These are phyloP conservation scores for Entoloma clypeatum DNA, from an alignment of 1,284 basidiomycete species.

Conservation along the genomic window DNA sequence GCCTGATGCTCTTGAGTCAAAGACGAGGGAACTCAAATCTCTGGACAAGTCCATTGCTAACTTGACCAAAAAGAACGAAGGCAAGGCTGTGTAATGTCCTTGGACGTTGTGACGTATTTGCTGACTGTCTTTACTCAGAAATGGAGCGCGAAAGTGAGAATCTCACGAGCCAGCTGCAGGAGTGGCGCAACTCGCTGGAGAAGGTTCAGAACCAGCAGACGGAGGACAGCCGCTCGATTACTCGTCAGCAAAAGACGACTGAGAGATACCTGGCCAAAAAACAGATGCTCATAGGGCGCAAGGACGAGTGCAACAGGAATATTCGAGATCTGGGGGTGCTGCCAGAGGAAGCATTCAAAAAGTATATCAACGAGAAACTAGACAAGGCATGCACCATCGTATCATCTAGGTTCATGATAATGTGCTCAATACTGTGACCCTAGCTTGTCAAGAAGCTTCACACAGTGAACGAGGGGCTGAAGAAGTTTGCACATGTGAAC, in stretches of 20 bases:
- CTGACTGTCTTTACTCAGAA: slow-evolving; percentile 33
- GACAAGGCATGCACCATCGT: slow-evolving; percentile 61
- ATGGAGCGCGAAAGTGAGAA: slow-evolving; percentile 72
- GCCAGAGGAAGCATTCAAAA: slow-evolving; percentile 96
- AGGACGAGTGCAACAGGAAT: slow-evolving; percentile 91
- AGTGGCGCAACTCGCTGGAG: slow-evolving; percentile 67
- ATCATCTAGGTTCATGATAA: background rate
- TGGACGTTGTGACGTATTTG: background rate
- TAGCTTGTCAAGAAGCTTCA: slow-evolving; percentile 91
- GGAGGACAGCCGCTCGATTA: slow-evolving; percentile 83
- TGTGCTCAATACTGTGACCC: slow-evolving; percentile 9
- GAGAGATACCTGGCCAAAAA: slow-evolving; percentile 93
- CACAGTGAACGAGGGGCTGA: slow-evolving; percentile 85
- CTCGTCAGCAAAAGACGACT: slow-evolving; percentile 89
- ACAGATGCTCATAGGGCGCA: slow-evolving; percentile 78
- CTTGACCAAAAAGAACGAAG: slow-evolving; percentile 60
- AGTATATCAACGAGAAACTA: slow-evolving; percentile 80
- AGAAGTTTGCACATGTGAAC: slow-evolving; percentile 97
- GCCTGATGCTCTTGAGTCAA: slow-evolving; percentile 63
- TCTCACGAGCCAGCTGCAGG: slow-evolving; percentile 61
- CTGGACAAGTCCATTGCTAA: slow-evolving; percentile 65
- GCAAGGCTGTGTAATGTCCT: slow-evolving; percentile 43
- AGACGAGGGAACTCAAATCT: slow-evolving; percentile 63
- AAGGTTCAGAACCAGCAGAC: slow-evolving; percentile 76
- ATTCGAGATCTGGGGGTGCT: slow-evolving; percentile 96